Evolutionary conservation across 192 early-diverging fungal species (phyloP), one percentile per base, ranked within the genome.

Genomic region (Diversispora eburnea): DNA sequence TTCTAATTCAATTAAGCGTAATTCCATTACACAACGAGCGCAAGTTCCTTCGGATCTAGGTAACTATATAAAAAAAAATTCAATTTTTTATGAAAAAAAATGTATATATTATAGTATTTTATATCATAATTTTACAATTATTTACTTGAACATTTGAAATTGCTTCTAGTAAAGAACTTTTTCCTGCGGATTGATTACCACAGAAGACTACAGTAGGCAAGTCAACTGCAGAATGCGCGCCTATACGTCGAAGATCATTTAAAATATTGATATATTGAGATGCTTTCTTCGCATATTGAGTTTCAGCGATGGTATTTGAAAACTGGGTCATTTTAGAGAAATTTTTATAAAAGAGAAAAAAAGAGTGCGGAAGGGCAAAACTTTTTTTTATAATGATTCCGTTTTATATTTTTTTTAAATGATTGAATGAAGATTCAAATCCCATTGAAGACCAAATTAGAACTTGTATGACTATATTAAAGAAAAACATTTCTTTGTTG

Each of bases 121-220:
- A 54, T 54, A 54, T 4, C 13, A 54, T 54, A 54, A 54, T 19
- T 20, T 19, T 1, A 20, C 8, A 20, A 20, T 60, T 60, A 8
- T 19, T 43, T 54, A 74, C 61, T 10, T 77, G 74, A 13, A 87
- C 70, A 9, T 82, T 84, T 33, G 81, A 87, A 25, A 87, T 74
- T 5, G 84, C 82, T 71, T 87, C 86, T 22, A 87, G 57, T 20
- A 87, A 74, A 65, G 72, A 76, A 59, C 77, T 79, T 64, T 87
- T 87, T 19, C 86, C 86, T 10, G 83, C 85, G 46, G 78, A 80
- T 49, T 87, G 86, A 57, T 84, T 85, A 8, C 86, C 86, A 60
- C 81, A 81, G 20, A 87, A 79, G 8, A 88, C 86, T 22, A 87
- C 75, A 22, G 82, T 86, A 7, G 86, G 86, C 13, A 87, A 75